phyloP scores from a whole-genome alignment of 2,329 filamentous ascomycete genomes.

The Piedraia hortae region DNA sequence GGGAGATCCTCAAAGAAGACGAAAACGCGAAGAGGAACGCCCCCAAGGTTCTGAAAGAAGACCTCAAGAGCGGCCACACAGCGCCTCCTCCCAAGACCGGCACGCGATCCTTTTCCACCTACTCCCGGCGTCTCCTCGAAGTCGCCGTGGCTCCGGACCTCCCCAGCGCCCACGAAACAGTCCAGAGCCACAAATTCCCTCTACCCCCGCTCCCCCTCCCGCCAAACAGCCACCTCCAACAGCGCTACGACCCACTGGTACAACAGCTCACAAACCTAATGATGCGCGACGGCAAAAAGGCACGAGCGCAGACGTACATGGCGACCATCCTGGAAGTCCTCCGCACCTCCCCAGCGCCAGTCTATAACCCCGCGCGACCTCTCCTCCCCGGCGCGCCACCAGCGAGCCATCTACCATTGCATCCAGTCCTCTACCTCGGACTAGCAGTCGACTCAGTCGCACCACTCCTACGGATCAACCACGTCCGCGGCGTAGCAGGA shows the following conservation, averaged over 20 bases:
- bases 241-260: slow-evolving; percentile 64
- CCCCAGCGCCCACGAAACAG: slow-evolving; percentile 2
- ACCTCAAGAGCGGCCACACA: slow-evolving; percentile 18
- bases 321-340: slow-evolving; percentile 54
- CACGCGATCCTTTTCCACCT: slow-evolving; percentile 30
- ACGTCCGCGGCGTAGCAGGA: slow-evolving; percentile 51
- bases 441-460: slow-evolving; percentile 81
- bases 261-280: slow-evolving; percentile 70
- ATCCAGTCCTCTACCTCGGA: slow-evolving; percentile 71
- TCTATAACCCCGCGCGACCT: slow-evolving; percentile 39
- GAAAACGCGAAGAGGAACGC: slow-evolving; percentile 32
- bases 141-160: slow-evolving; percentile 2
- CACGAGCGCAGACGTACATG: slow-evolving; percentile 80
- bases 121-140: slow-evolving; percentile 13
- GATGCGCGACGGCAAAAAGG: slow-evolving; percentile 79
- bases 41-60: slow-evolving; percentile 37
- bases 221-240: slow-evolving; percentile 35
- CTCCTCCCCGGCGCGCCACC: slow-evolving; percentile 52
- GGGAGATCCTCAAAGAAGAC: slow-evolving; percentile 34
- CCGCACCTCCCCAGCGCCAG: slow-evolving; percentile 58
- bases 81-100: slow-evolving; percentile 9
- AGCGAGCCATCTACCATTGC: slow-evolving; percentile 52
- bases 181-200: slow-evolving; percentile 47
- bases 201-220: slow-evolving; percentile 40
- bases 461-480: slow-evolving; percentile 56